phyloP scores from a whole-genome alignment of 2,329 filamentous ascomycete genomes.

The Diaporthe sp. region DNA sequence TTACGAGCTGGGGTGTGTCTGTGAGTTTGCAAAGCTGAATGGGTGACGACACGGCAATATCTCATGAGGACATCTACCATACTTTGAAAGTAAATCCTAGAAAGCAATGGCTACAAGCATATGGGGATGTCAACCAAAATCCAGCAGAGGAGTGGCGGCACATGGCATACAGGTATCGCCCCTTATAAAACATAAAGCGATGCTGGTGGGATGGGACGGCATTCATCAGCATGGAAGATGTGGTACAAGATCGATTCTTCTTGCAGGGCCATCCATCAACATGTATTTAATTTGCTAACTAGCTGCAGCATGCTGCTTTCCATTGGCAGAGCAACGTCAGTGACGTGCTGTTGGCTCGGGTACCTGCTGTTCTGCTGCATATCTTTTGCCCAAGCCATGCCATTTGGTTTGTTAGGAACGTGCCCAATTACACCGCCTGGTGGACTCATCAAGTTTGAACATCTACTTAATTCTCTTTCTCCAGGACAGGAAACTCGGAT shows the following conservation, averaged over 20 bases:
- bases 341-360: conserved; percentile 6
- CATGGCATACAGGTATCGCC: background rate
- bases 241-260: background rate
- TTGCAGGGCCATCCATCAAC: background rate
- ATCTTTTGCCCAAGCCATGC: background rate
- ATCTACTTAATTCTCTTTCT: background rate
- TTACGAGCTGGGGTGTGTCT: background rate
- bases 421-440: background rate
- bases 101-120: background rate
- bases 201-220: background rate
- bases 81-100: too few species aligned
- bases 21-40: background rate
- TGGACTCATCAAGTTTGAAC: background rate
- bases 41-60: background rate
- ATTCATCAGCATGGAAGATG: background rate
- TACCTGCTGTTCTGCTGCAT: background rate
- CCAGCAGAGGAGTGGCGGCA: background rate
- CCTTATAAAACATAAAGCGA: background rate
- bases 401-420: background rate
- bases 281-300: too few species aligned
- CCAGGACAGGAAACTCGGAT: background rate
- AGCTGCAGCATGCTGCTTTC: background rate
- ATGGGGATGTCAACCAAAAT: background rate
- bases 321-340: background rate
- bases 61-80: background rate